Evolutionary conservation across 1,139 yeast genomes (phyloP).

Genomic region (Trichomonascaceae sp.): DNA sequence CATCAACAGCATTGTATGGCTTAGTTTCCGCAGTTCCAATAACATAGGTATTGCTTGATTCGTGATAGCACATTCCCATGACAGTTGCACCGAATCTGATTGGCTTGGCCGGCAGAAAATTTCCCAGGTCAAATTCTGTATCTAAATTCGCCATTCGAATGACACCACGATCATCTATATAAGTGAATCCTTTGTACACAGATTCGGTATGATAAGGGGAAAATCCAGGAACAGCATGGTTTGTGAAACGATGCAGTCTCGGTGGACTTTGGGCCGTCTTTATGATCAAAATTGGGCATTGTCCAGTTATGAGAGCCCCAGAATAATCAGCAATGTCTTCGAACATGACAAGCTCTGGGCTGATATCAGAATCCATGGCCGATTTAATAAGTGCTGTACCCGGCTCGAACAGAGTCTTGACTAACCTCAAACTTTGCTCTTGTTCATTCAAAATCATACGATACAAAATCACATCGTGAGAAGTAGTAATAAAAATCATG

Average conservation of each 20-base stretch:
- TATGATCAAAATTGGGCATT: slow-evolving; percentile 58
- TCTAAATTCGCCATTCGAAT: slow-evolving; percentile 31
- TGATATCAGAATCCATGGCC: slow-evolving; percentile 42
- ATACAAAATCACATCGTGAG: slow-evolving; percentile 71
- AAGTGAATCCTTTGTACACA: slow-evolving; percentile 53
- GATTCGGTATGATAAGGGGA: slow-evolving; percentile 28
- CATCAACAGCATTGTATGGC: slow-evolving; percentile 65
- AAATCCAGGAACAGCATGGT: slow-evolving; percentile 40
- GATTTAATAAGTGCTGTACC: slow-evolving; percentile 38
- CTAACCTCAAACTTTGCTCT: slow-evolving; percentile 38
- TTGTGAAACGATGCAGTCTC: slow-evolving; percentile 60
- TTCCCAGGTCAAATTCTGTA: slow-evolving; percentile 19
- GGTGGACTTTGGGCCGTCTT: slow-evolving; percentile 63
- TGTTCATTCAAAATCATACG: slow-evolving; percentile 49
- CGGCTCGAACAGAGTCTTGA: slow-evolving; percentile 43
- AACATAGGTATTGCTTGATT: slow-evolving; percentile 56
- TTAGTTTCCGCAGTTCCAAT: slow-evolving; percentile 57
- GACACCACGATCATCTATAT: slow-evolving; percentile 63
- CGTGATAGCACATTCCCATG: slow-evolving; percentile 55
- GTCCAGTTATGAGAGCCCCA: slow-evolving; percentile 67
- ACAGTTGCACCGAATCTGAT: slow-evolving; percentile 50
- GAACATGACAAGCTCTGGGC: slow-evolving; percentile 11
- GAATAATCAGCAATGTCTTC: slow-evolving; percentile 45
- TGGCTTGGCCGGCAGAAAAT: slow-evolving; percentile 22
- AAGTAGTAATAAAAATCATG: slow-evolving; percentile 64